Percentiles rank a stretch among this genome's conserved stretches.
Evolutionary conservation across 2,329 filamentous ascomycete genomes (phyloP).

Genomic region (Hypoxylon sp.): DNA sequence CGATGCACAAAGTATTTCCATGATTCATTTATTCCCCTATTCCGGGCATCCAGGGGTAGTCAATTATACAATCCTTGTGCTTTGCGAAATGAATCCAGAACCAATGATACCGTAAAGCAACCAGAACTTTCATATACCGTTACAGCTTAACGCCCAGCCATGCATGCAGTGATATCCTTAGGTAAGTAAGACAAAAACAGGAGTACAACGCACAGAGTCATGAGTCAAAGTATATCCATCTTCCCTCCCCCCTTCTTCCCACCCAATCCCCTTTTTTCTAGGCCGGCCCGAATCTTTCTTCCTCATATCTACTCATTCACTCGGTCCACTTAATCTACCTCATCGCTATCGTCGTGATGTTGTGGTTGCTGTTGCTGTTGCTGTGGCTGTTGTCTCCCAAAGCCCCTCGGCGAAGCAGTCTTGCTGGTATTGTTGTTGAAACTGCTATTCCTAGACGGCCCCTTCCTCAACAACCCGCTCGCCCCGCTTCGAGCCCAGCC

Average conservation of each 20-base stretch:
- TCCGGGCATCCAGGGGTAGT: background rate
- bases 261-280: background rate
- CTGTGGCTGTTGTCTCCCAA: slow-evolving; percentile 9
- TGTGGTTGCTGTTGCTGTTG: background rate
- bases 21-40: background rate
- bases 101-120: slow-evolving; percentile 7
- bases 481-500: slow-evolving; percentile 57
- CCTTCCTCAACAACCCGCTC: slow-evolving; percentile 54
- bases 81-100: background rate
- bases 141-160: slow-evolving; percentile 30
- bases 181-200: slow-evolving; percentile 15
- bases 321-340: slow-evolving; percentile 33
- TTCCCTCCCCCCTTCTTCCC: background rate
- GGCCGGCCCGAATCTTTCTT: background rate
- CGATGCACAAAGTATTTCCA: background rate
- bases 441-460: slow-evolving; percentile 39
- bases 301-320: background rate
- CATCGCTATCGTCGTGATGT: slow-evolving; percentile 38
- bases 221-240: slow-evolving; percentile 13
- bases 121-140: slow-evolving; percentile 14
- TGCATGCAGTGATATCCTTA: slow-evolving; percentile 34
- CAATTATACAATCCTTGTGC: slow-evolving; percentile 16
- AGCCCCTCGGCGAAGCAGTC: slow-evolving; percentile 17
- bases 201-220: background rate
- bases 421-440: background rate